These are phyloP conservation scores for Zostera marina DNA, from an alignment of 116 monocot genomes.

Conservation along the genomic window DNA sequence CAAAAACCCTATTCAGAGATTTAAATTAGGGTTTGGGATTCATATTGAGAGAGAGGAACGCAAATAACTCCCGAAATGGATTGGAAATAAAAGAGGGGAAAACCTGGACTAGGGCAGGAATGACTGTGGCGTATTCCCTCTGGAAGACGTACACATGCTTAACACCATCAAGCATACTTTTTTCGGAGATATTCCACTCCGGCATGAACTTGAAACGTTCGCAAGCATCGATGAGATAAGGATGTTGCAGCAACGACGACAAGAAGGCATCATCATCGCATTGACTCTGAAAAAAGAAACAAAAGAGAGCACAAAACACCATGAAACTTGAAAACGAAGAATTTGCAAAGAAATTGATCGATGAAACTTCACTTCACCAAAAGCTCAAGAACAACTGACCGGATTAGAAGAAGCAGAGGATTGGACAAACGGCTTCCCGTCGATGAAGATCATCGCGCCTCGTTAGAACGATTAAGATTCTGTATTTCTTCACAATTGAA, in stretches of 20 bases:
- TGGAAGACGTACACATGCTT: slow-evolving; percentile 83
- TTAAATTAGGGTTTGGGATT: no score
- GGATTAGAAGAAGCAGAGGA: no score
- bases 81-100: neutral
- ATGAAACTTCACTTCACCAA: no score
- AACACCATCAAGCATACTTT: slow-evolving; percentile 1
- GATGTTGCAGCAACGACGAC: slow-evolving; percentile 32
- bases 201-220: slow-evolving; percentile 33
- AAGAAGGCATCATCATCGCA: slow-evolving; percentile 26
- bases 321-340: no score
- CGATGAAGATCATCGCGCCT: no score
- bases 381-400: no score
- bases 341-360: no score
- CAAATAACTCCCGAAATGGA: neutral
- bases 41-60: no score
- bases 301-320: neutral
- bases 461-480: no score
- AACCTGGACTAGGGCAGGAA: slow-evolving; percentile 64
- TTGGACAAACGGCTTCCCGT: no score
- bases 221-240: slow-evolving; percentile 37
- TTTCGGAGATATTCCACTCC: slow-evolving; percentile 16
- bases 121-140: slow-evolving; percentile 72
- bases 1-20: neutral
- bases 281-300: neutral
- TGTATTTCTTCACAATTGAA: no score